Percentiles rank a stretch among this genome's conserved stretches.
Conservation (phyloP, 2,329 filamentous ascomycete genomes). For the Cercospora sp. region DNA sequence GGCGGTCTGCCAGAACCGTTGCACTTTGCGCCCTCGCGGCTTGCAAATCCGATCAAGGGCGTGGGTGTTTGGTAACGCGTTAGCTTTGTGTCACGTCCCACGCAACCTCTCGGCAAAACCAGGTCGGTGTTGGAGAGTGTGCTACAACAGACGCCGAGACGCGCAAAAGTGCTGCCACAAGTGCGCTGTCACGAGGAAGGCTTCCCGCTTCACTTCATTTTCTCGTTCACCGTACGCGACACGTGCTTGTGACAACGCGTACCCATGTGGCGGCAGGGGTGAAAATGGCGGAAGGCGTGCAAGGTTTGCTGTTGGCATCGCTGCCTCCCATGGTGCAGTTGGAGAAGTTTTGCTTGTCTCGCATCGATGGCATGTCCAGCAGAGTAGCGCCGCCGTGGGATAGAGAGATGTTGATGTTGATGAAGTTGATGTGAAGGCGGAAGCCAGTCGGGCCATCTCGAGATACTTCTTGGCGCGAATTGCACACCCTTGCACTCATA, state of each 20-base stretch:
- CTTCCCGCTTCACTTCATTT: constrained; percentile 1
- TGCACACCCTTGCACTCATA: neutral
- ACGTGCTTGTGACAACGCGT: neutral
- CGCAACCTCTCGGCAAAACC: neutral
- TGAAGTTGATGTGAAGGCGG: neutral
- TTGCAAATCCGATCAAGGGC: constrained; percentile 8
- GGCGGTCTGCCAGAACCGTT: neutral
- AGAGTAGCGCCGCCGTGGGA: neutral
- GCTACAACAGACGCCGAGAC: constrained; percentile 57
- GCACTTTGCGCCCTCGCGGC: constrained; percentile 9
- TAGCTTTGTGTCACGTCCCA: constrained; percentile 16
- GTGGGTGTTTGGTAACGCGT: constrained; percentile 11
- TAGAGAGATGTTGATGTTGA: neutral
- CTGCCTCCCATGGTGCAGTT: neutral
- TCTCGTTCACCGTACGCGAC: neutral
- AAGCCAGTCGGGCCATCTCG: neutral
- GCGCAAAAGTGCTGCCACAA: neutral
- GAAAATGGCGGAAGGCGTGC: neutral
- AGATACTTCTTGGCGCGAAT: neutral
- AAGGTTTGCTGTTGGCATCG: neutral
- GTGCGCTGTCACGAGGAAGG: neutral
- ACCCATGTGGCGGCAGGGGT: neutral
- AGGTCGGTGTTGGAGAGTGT: constrained; percentile 26
- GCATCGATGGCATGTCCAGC: neutral
- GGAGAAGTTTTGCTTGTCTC: neutral